phyloP scores from a whole-genome alignment of 2,329 filamentous ascomycete species.

The Thielaviopsis musarum region DNA sequence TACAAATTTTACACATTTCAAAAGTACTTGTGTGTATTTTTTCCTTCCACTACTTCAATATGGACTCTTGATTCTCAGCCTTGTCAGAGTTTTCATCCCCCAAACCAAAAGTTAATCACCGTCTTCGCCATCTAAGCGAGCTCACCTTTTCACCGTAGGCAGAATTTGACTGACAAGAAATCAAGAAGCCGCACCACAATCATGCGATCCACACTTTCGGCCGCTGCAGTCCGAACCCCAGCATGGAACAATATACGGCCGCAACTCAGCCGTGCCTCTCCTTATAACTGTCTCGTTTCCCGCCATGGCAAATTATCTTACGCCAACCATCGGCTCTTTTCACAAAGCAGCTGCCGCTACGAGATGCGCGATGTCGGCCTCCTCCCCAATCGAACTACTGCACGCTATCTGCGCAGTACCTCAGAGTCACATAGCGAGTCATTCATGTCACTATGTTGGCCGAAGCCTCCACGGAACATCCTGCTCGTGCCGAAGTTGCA shows the following conservation, averaged over 20 bases:
- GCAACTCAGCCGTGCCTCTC: background rate
- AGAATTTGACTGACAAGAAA: background rate
- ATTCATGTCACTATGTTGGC: constrained; percentile 38
- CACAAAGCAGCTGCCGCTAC: constrained; percentile 25
- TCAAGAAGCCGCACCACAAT: background rate
- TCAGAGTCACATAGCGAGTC: constrained; percentile 25
- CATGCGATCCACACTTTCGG: background rate
- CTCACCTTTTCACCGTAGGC: background rate
- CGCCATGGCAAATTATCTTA: background rate
- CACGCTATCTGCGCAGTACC: constrained; percentile 42
- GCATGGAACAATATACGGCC: background rate
- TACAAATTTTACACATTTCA: background rate
- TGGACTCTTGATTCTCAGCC: background rate
- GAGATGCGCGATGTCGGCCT: constrained; percentile 33
- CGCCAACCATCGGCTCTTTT: constrained; percentile 26
- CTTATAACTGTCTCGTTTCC: background rate
- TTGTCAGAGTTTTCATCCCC: background rate
- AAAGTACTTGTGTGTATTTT: background rate
- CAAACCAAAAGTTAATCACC: no score
- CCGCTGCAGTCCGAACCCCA: background rate
- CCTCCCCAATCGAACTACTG: constrained; percentile 40
- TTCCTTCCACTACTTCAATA: background rate
- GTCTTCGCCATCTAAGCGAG: no score
- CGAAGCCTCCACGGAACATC: constrained; percentile 36
- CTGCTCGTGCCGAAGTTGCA: constrained; percentile 43